Evolutionary conservation across 768 basidiomycete genomes (phyloP), one percentile per base, ranked within the genome.

Genomic region (Pisolithus albus): DNA sequence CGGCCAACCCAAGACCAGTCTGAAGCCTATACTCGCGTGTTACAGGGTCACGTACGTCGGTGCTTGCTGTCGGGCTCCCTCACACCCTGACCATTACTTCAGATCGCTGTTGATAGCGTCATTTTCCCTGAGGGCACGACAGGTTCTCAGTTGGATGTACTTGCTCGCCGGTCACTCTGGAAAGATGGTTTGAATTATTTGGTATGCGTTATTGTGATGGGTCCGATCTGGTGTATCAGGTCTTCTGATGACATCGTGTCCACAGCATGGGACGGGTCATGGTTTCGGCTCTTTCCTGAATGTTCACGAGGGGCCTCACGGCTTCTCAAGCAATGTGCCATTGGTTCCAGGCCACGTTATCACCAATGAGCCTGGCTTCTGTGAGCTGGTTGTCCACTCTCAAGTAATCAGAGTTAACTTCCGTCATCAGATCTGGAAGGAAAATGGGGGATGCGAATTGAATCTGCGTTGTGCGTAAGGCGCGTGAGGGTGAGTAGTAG

Each of bases 361-460:
- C 52, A 92, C 92, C 44, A 94, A 96, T 61, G 93, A 97, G 69
- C 95, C 93, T 44, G 93, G 92, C 0, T 94, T 83, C 69, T 95
- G 86, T 90, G 63, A 66, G 86, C 11, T 21, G 42, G 24, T 18
- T 26, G 40, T 37, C 50, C 21, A 61, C 54, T 55, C 47, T 18
- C 28, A 52, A 52, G 60, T 57, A 36, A 59, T 41, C 48, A 54
- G 18, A 13, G 16, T 46, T n/a, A 50, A 38, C 37, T 36, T 49
- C 46, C 43, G 46, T 44, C 54, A 61, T 53, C 61, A 84, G 88
- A 94, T 65, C 76, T 81, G 28, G 83, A 84, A 47, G 83, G 84
- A 13, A 76, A 80, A 56, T 98, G 83, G 78, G 96, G 96, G 5
- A 84, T 99, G 67, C 81, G 96, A 5, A 91, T 93, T 45, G 96